Base-by-base conservation (phyloP, 495 filamentous ascomycete genomes). In the Tetracladium setigerum region DNA sequence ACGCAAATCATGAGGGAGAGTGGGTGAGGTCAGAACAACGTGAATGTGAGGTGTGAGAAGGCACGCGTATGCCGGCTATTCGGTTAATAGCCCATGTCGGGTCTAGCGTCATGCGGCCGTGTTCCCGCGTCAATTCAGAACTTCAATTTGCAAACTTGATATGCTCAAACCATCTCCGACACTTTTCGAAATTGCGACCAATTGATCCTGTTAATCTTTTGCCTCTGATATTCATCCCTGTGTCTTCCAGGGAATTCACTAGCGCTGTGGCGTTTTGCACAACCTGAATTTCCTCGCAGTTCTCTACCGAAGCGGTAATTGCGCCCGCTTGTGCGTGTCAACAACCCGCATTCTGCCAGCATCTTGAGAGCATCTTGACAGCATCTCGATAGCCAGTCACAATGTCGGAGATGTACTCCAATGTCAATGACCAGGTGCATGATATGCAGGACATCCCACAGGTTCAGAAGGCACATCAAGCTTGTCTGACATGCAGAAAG, bases 401-500 rank as follows among this genome's bases (percentile, higher is more conserved):
- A 15, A 39, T 39, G 37, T 18, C 37, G 4, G 37, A 11, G 14
- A 39, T 39, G 10, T 39, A n/a, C 5, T 9, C 34, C 34, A 36
- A 11, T 36, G 15, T 3, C 34, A 27, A n/a, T 36, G 34, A 5
- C 34, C 34, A 36, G 15, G 12, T n/a, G 34, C 34, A 36, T 36
- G 34, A n/a, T 16, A n/a, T n/a, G 15, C 3, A 11, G 4, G 12
- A 17, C n/a, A 47, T 47, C 1, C 43, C 34, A 0, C 17, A 39
- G 13, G 19, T 36, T 1, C 44, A 30, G n/a, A 56, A 56, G 35
- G 57, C 57, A 8, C 30, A 24, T 1, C 49, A 56, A 49, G 57
- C 57, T 22, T 60, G 57, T 38, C 15, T 50, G 12, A 41, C 57
- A 34, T 60, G 57, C 37, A 41, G 46, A 18, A 68, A 68, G 44